A percentile compares a stretch with the other conserved stretches of the same genome.
phyloP scores from a whole-genome alignment of 257 asterid genomes.

The Mitragyna speciosa region DNA sequence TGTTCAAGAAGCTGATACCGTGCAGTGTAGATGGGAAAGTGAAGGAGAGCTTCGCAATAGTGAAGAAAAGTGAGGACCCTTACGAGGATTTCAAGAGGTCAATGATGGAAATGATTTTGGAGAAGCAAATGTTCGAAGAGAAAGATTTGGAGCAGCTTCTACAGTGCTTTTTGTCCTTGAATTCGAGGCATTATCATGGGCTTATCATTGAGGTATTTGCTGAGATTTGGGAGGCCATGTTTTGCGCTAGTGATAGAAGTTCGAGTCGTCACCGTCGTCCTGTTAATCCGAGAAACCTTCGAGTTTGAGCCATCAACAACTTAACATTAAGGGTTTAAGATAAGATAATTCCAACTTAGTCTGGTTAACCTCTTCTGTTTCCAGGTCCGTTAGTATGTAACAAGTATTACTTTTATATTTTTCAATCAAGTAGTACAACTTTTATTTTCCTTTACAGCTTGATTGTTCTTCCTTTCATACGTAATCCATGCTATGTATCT shows the following conservation, averaged over 20 bases:
- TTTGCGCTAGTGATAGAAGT: conserved; percentile 22
- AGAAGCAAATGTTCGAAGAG: conserved; percentile 73
- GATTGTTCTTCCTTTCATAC: neutral
- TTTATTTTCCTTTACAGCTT: neutral
- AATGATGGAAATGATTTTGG: conserved; percentile 89
- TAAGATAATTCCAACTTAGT: neutral
- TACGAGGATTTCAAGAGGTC: conserved; percentile 80
- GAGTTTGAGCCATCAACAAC: neutral
- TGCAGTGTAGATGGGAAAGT: conserved; percentile 73
- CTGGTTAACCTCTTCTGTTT: neutral
- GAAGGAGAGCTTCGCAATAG: conserved; percentile 85
- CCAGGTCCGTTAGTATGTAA: neutral
- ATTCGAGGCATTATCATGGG: conserved; percentile 59
- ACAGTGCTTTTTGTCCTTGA: conserved; percentile 76
- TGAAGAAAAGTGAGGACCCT: conserved; percentile 79
- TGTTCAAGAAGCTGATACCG: conserved; percentile 67
- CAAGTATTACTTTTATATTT: neutral
- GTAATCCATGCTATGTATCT: neutral
- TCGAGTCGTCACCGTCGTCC: conserved; percentile 18
- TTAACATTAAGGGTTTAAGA: neutral
- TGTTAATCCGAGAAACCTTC: neutral
- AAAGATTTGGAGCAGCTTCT: conserved; percentile 69
- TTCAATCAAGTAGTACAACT: neutral
- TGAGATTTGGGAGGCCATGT: conserved; percentile 66
- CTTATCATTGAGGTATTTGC: conserved; percentile 64